Percentiles rank a stretch among this genome's conserved stretches.
Evolutionary conservation across 805 yeast species (phyloP).

Genomic region (Kockiozyma suomiensis): DNA sequence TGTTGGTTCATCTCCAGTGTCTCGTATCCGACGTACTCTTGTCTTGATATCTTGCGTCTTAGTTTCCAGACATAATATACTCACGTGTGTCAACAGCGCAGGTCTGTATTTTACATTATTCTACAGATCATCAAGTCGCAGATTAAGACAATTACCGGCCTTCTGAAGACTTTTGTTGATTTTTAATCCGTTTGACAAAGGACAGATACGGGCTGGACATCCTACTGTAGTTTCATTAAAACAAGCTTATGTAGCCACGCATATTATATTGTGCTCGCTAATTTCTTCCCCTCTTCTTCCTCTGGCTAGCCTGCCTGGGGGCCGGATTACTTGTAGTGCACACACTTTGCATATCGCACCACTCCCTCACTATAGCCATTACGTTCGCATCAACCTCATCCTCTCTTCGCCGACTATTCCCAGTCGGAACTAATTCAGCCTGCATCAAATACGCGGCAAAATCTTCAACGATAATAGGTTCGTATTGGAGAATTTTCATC

Average conservation of each 20-base stretch:
- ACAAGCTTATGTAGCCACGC: neutral
- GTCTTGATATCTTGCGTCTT: neutral
- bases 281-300: neutral
- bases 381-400: neutral
- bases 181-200: constrained; percentile 23
- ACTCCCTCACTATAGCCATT: constrained; percentile 16
- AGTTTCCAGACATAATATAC: too few relatives aligned
- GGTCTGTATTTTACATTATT: neutral
- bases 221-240: neutral
- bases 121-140: constrained; percentile 8
- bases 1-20: neutral
- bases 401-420: neutral
- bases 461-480: constrained; percentile 30
- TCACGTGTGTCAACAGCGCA: too few relatives aligned
- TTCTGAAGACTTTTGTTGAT: constrained; percentile 35
- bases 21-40: neutral
- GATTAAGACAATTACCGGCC: constrained; percentile 18
- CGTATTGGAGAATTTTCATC: constrained; percentile 27
- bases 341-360: constrained; percentile 30
- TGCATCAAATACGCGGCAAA: constrained; percentile 17
- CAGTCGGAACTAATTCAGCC: constrained; percentile 1
- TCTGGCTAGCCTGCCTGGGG: constrained; percentile 3
- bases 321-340: constrained; percentile 14
- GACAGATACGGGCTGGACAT: constrained; percentile 37
- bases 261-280: too few relatives aligned